Base-by-base conservation (phyloP, 2,329 filamentous ascomycete species). In the Paecilomyces variotii region DNA sequence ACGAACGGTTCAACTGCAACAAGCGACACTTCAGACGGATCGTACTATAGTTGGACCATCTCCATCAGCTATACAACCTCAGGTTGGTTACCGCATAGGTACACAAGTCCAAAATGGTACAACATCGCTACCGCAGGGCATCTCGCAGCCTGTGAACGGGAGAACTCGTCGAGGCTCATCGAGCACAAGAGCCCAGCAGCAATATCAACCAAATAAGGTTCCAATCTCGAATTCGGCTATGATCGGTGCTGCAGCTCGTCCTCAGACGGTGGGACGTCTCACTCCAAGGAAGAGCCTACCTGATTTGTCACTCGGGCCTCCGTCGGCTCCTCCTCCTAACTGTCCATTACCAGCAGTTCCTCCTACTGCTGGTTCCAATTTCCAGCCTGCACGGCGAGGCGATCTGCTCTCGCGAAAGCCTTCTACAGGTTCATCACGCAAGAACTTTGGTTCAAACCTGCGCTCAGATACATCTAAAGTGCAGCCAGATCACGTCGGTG, bases 311-410 rank as follows among this genome's bases (percentile, higher is more conserved):
- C 56, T 66, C 30, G 62, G 64, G 5, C 66, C 67, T 7, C 67
- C 67, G 2, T 61, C 63, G 4, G 63, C 66, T 2, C 67, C 67
- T 10, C 67, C 67, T 7, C 67, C 67, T 26, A 59, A 66, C 53
- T 65, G 62, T n/a, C 67, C 67, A 9, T 59, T 70, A 2, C 67
- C 67, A 6, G 61, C 63, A 51, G 60, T 68, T 9, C 67, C 67
- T 14, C 53, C 60, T 14, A 56, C 49, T 55, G 27, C 58, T 2
- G 34, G 54, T 25, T 30, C 56, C 4, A 58, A 57, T 27, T 55
- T 55, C 19, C 54, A 57, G 14, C 50, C 60, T 2, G 28, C 56
- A 27, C 49, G 57, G 53, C 55, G 54, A 27, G 58, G 35, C 19
- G 32, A 53, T 27, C 50, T 55, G 12, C 24, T 26, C 2, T 52